Base-by-base conservation (phyloP, 2,329 filamentous ascomycete genomes). In the Drechslerella dactyloides region DNA sequence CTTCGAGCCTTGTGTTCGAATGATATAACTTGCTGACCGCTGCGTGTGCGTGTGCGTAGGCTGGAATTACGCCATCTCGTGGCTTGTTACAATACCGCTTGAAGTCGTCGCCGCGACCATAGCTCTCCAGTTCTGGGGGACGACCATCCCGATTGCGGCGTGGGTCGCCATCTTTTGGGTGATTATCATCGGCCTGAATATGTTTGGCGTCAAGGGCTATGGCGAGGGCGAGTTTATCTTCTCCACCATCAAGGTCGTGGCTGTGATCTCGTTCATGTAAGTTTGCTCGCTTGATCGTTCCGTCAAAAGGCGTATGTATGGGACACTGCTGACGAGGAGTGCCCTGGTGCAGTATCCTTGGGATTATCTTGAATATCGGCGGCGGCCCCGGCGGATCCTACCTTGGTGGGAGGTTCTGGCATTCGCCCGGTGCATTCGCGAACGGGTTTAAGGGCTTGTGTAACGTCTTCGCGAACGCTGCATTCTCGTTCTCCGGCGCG, bases 201-300 rank as follows among this genome's bases (percentile, higher is more conserved):
- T 96, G 74, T 94, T 93, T 76, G 91, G 92, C 56, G 89, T 97
- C 74, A 90, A 89, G 77, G 90, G 89, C 24, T 96, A 96, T 76
- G 92, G 91, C 77, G 92, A 96, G 79, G 91, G 90, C 15, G 92
- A 96, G 77, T 96, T 96, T 75, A 82, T 92, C 64, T 94, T 96
- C 78, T 89, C 90, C 33, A 86, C 93, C 58, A 83, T 97, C 81
- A 97, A 97, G 78, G 86, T 97, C 56, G 83, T 89, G 46, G 91
- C 93, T 30, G 87, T 96, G 6, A 88, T 96, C 74, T 91, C 90
- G 57, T 96, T 96, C 80, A 93, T 96, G 88, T 90, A 80, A 82
- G 87, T 24, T 51, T 52, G 27, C 74, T 21, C 33, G 37, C 59
- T 21, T 63, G 33, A 42, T 44, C 2, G 44, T 17, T 5, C 24